Evolutionary conservation across 352 stramenopile species (phyloP).

Genomic region (Aphanomyces euteiches): DNA sequence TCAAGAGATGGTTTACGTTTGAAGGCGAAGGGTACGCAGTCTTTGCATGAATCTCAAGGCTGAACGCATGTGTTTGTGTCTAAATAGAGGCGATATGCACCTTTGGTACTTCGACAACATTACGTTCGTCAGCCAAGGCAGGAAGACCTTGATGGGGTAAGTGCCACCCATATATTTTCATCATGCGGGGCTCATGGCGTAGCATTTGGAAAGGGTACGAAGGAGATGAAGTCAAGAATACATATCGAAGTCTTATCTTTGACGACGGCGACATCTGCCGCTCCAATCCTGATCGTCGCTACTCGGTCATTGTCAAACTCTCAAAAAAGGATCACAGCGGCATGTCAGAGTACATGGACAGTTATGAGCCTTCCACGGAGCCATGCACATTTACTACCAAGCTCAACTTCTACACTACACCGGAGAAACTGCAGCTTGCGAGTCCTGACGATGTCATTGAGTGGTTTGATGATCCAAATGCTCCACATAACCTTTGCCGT

Average conservation of each 20-base stretch:
- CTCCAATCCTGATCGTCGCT: not conserved
- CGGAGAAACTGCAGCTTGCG: not conserved
- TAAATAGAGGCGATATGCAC: slow-evolving; percentile 21
- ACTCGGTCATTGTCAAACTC: slow-evolving; percentile 13
- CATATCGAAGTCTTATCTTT: slow-evolving; percentile 15
- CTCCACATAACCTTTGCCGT: slow-evolving; percentile 12
- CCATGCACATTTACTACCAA: slow-evolving; percentile 13
- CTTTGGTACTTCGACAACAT: slow-evolving; percentile 26
- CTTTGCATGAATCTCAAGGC: not conserved
- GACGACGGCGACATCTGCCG: slow-evolving; percentile 16
- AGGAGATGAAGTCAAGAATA: not conserved
- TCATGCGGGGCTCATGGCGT: not conserved
- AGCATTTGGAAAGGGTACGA: slow-evolving; percentile 26
- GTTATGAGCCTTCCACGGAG: not conserved
- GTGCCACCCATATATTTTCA: not conserved
- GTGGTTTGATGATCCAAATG: slow-evolving; percentile 19
- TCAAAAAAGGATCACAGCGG: not conserved
- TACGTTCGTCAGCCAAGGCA: slow-evolving; percentile 13
- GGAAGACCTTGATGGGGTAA: slow-evolving; percentile 25
- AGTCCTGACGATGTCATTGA: not conserved
- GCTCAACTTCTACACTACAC: slow-evolving; percentile 1
- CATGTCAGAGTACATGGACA: slow-evolving; percentile 5
- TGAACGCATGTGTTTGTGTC: too few relatives aligned
- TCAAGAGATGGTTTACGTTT: slow-evolving; percentile 8
- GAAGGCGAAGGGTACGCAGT: slow-evolving; percentile 13